These are phyloP conservation scores for Auricularia heimuer DNA, from an alignment of 768 basidiomycete species.

Conservation along the genomic window DNA sequence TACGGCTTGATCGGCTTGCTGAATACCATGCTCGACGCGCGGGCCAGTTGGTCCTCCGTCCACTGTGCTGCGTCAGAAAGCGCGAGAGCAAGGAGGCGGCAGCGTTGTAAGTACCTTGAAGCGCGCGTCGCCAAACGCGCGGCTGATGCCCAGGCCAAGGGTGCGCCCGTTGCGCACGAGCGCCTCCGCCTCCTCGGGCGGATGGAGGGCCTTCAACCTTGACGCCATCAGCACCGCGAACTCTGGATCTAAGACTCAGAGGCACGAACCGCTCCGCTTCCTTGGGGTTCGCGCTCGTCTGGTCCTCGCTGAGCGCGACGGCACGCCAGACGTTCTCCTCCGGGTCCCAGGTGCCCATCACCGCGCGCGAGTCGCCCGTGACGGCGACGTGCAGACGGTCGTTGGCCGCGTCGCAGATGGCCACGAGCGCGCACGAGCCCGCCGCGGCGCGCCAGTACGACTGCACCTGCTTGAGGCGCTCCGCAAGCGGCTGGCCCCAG, in stretches of 20 bases:
- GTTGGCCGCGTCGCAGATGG: conserved; percentile 33
- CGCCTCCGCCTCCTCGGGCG: conserved; percentile 15
- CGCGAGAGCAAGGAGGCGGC: conserved; percentile 3
- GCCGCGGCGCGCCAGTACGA: conserved; percentile 19
- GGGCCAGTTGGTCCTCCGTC: not conserved
- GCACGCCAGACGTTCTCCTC: conserved; percentile 28
- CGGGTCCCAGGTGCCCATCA: conserved; percentile 34
- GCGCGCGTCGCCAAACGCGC: conserved; percentile 35
- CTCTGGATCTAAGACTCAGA: no score
- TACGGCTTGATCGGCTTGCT: conserved; percentile 7
- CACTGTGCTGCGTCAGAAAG: not conserved
- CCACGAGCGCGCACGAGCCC: conserved; percentile 36
- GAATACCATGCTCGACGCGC: not conserved
- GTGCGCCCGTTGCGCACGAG: conserved; percentile 27
- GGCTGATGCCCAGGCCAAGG: conserved; percentile 30
- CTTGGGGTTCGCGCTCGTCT: conserved; percentile 25
- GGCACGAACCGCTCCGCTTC: conserved; percentile 15
- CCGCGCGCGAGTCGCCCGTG: conserved; percentile 40
- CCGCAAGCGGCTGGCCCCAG: not conserved
- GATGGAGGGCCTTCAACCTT: conserved; percentile 20
- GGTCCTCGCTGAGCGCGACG: conserved; percentile 37
- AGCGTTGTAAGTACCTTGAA: conserved; percentile 28
- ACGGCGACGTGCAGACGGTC: conserved; percentile 32
- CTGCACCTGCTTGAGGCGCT: not conserved
- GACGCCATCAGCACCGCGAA: conserved; percentile 23